Percentiles rank a stretch among this genome's conserved stretches.
These are phyloP conservation scores for Tolypocladium cylindrosporum DNA, from an alignment of 2,329 filamentous ascomycete species.

Conservation along the genomic window DNA sequence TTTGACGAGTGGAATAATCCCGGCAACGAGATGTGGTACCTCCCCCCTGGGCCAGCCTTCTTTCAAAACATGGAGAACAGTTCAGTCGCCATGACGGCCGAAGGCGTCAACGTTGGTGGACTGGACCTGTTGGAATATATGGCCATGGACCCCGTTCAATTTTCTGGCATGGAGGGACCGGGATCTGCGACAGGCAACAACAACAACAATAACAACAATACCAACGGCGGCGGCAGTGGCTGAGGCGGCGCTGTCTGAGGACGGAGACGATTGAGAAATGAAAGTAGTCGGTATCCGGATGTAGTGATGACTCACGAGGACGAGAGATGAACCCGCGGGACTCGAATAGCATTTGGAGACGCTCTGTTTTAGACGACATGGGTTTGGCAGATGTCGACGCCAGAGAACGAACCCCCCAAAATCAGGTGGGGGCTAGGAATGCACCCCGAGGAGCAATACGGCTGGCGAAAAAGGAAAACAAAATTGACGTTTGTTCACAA, in stretches of 20 bases:
- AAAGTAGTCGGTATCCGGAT: neutral
- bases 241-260: neutral
- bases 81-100: conserved; percentile 55
- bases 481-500: neutral
- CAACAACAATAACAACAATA: neutral
- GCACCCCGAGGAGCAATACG: neutral
- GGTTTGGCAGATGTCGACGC: neutral
- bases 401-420: neutral
- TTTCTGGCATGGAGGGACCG: conserved; percentile 22
- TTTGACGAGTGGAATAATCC: conserved; percentile 47
- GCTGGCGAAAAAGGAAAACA: neutral
- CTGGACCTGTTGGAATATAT: conserved; percentile 59
- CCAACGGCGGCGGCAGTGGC: neutral
- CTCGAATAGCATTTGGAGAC: neutral
- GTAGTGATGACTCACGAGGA: neutral
- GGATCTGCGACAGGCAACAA: conserved; percentile 5
- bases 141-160: conserved; percentile 45
- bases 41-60: conserved; percentile 52
- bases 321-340: neutral
- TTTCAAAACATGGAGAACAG: conserved; percentile 55
- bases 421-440: neutral
- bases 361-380: neutral
- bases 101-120: conserved; percentile 57
- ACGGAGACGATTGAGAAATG: neutral
- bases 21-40: conserved; percentile 56